These are phyloP conservation scores for Russula vinacea DNA, from an alignment of 768 basidiomycete genomes.

Conservation along the genomic window DNA sequence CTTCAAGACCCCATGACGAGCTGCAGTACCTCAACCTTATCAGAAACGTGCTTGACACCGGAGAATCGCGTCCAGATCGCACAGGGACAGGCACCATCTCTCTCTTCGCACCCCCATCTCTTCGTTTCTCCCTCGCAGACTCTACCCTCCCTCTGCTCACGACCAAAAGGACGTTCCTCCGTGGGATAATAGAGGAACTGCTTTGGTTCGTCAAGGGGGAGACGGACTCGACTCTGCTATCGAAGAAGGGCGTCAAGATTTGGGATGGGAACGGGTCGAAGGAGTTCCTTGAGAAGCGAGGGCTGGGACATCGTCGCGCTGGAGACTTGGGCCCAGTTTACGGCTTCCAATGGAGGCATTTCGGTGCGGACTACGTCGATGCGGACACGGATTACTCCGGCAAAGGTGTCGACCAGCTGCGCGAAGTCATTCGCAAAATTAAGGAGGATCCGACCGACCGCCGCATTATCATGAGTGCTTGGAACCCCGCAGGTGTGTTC, in stretches of 20 bases:
- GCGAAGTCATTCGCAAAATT: constrained; percentile 88
- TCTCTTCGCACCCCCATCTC: constrained; percentile 83
- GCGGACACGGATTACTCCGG: constrained; percentile 75
- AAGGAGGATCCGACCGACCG: constrained; percentile 90
- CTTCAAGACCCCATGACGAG: constrained; percentile 61
- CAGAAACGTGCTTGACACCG: constrained; percentile 64
- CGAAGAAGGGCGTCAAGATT: constrained; percentile 84
- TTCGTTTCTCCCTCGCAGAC: constrained; percentile 84
- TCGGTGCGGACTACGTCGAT: constrained; percentile 78
- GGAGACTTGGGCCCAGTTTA: constrained; percentile 97
- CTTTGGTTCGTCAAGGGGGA: constrained; percentile 89
- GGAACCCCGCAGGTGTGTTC: constrained; percentile 93
- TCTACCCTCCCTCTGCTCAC: constrained; percentile 83
- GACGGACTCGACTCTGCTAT: constrained; percentile 76
- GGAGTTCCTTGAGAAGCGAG: constrained; percentile 80
- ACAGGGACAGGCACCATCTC: constrained; percentile 94
- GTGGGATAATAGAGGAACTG: constrained; percentile 90
- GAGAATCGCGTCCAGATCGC: constrained; percentile 80
- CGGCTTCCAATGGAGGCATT: constrained; percentile 96
- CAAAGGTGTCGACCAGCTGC: constrained; percentile 88
- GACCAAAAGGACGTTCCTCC: constrained; percentile 90
- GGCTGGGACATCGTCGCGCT: constrained; percentile 77
- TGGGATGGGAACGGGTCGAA: constrained; percentile 97
- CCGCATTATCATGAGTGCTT: constrained; percentile 91
- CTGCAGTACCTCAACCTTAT: constrained; percentile 87